Conservation (phyloP, 2,329 filamentous ascomycete species). For the Aureobasidium namibiae region DNA sequence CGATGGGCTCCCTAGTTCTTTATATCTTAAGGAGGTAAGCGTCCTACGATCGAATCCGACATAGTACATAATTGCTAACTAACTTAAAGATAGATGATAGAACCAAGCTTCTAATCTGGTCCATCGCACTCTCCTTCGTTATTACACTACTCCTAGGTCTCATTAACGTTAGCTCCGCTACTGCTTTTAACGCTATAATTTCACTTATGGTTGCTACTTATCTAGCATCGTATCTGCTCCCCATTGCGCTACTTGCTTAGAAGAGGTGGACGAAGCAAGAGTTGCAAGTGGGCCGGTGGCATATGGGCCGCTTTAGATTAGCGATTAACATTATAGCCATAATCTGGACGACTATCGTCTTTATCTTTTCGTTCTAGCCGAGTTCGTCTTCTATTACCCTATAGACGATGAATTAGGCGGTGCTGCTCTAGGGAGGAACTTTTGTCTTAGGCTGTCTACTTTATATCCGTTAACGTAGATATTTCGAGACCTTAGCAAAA, state of each 20-base stretch:
- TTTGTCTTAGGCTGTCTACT: not conserved
- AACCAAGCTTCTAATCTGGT: not conserved
- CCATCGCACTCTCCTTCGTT: slow-evolving; percentile 21
- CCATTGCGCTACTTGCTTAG: slow-evolving; percentile 21
- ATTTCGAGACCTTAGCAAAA: not conserved
- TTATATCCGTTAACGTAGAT: not conserved
- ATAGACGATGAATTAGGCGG: slow-evolving; percentile 11
- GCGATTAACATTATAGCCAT: not conserved
- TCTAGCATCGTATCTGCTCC: slow-evolving; percentile 44
- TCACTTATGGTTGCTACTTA: slow-evolving; percentile 44
- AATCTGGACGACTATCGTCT: slow-evolving; percentile 15
- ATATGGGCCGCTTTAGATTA: slow-evolving; percentile 19
- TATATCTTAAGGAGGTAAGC: too few species aligned
- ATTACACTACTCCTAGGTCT: slow-evolving; percentile 34
- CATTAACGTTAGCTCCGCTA: slow-evolving; percentile 45
- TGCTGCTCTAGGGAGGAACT: not conserved
- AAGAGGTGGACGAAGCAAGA: slow-evolving; percentile 25
- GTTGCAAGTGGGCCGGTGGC: slow-evolving; percentile 24
- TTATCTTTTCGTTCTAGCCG: slow-evolving; percentile 36
- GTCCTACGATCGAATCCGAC: too few species aligned
- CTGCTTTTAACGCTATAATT: slow-evolving; percentile 47
- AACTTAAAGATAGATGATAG: not conserved
- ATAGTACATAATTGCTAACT: too few species aligned
- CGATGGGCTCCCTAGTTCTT: slow-evolving; percentile 29
- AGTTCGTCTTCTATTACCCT: slow-evolving; percentile 28